These are phyloP conservation scores for Lactarius tabidus DNA, from an alignment of 768 basidiomycete species.

Conservation along the genomic window DNA sequence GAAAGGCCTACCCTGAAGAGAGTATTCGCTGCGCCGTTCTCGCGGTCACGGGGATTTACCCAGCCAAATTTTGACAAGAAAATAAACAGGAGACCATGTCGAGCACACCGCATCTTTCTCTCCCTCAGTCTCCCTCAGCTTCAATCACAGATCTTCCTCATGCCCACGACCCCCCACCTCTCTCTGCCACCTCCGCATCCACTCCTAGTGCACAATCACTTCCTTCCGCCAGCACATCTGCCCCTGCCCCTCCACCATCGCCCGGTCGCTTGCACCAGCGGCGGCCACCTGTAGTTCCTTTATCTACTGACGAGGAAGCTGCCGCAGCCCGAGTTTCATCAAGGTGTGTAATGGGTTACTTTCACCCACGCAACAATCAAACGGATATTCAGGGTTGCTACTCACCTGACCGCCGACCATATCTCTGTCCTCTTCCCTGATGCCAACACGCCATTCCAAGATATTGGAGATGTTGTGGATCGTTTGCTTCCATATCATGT, in stretches of 20 bases:
- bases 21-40: conserved; percentile 21
- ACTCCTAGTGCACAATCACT: not conserved
- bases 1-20: conserved; percentile 28
- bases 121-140: conserved; percentile 15
- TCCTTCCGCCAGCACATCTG: conserved; percentile 19
- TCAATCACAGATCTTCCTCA: conserved; percentile 6
- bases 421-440: conserved; percentile 57
- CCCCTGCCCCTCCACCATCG: not conserved
- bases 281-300: conserved; percentile 12
- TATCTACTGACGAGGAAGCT: conserved; percentile 21
- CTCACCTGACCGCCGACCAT: conserved; percentile 61
- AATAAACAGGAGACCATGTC: conserved; percentile 28
- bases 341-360: conserved; percentile 10
- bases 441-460: conserved; percentile 62
- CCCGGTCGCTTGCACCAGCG: conserved; percentile 9
- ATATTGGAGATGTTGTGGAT: conserved; percentile 59
- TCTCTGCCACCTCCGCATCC: not conserved
- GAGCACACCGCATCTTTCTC: conserved; percentile 18
- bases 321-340: conserved; percentile 19
- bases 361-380: not conserved
- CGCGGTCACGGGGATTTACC: conserved; percentile 30
- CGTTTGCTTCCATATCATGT: conserved; percentile 77
- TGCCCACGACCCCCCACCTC: not conserved
- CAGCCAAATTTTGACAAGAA: conserved; percentile 30
- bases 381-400: conserved; percentile 43